These are phyloP conservation scores for Beta macrorhiza DNA, from an alignment of 179 eudicot species.

Conservation along the genomic window DNA sequence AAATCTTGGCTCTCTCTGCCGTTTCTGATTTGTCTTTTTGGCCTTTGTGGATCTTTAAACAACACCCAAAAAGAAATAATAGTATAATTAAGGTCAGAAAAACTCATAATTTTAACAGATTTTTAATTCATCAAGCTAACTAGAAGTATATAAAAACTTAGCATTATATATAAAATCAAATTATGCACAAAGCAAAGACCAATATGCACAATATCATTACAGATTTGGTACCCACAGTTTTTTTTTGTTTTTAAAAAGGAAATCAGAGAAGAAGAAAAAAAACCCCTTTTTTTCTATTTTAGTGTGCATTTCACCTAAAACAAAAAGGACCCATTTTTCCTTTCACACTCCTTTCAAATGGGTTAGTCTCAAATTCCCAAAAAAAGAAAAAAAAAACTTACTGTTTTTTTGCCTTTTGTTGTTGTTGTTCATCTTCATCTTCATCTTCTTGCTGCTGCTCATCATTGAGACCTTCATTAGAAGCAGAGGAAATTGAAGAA, in stretches of 20 bases:
- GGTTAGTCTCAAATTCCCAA: slow-evolving; percentile 19
- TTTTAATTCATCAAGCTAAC: not conserved
- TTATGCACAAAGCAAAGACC: not conserved
- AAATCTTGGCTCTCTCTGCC: slow-evolving; percentile 47
- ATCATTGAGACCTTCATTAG: slow-evolving; percentile 36
- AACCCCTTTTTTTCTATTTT: not conserved
- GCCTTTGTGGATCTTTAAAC: slow-evolving; percentile 24
- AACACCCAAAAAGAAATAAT: not conserved
- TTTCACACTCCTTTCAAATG: slow-evolving; percentile 31
- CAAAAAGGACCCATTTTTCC: slow-evolving; percentile 33
- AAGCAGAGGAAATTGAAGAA: slow-evolving; percentile 44
- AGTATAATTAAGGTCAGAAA: not conserved
- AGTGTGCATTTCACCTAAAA: slow-evolving; percentile 9
- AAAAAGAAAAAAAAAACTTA: slow-evolving; percentile 24
- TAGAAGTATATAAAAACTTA: not conserved
- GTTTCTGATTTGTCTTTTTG: slow-evolving; percentile 42
- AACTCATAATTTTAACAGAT: slow-evolving; percentile 1
- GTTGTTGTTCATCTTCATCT: slow-evolving; percentile 19
- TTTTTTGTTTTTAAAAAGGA: not conserved
- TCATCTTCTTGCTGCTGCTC: slow-evolving; percentile 20
- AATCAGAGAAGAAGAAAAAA: slow-evolving; percentile 10
- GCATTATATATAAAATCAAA: not conserved
- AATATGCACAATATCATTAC: slow-evolving; percentile 7
- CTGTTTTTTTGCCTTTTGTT: slow-evolving; percentile 35
- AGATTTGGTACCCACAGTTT: slow-evolving; percentile 31